Evolutionary conservation across 345 rosid genomes (phyloP), one percentile per base, ranked within the genome.

Genomic region (Adansonia digitata): DNA sequence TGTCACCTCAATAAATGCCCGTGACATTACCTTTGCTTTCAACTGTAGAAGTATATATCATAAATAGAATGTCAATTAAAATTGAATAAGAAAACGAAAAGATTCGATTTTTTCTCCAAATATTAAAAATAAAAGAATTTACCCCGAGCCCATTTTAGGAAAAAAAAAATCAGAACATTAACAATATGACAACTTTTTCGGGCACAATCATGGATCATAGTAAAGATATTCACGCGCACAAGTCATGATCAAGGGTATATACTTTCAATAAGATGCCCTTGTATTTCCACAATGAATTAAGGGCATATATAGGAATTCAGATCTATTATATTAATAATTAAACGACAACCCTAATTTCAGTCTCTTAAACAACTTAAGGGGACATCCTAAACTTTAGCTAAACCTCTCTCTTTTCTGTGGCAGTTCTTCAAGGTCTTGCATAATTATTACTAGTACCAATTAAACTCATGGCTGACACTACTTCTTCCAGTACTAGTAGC

Each of bases 381-480:
- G 45, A 10, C 60, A n/a, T 24, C 37, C 53, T 56, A 4, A 22
- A 26, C 66, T 57, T 56, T 5, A 12, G 10, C 27, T 10, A 42
- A 39, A 13, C 26, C 24, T 43, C 29, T 53, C 34, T 22, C 7
- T 39, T 15, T 26, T 2, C 29, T 24, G 8, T 0, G 59, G 14
- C 71, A 14, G 26, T n/a, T n/a, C 37, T 27, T 22, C 52, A 26
- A 22, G 27, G 43, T 2, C 14, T n/a, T 46, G 63, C 24, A 22
- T 73, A 61, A 8, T 53, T 4, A 9, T 53, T 53, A 72, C 60
- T 65, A 73, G n/a, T 52, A 8, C 57, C 57, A 20, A 52, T 1
- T n/a, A 60, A 53, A 20, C 68, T 29, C 81, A 81, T 86, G 86
- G 82, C 83, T 27, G 79, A 82, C 63, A 67, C 85, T 15, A 78